Percentiles rank a stretch among this genome's conserved stretches.
Evolutionary conservation across 768 basidiomycete species (phyloP).

Genomic region (Russula virescens): DNA sequence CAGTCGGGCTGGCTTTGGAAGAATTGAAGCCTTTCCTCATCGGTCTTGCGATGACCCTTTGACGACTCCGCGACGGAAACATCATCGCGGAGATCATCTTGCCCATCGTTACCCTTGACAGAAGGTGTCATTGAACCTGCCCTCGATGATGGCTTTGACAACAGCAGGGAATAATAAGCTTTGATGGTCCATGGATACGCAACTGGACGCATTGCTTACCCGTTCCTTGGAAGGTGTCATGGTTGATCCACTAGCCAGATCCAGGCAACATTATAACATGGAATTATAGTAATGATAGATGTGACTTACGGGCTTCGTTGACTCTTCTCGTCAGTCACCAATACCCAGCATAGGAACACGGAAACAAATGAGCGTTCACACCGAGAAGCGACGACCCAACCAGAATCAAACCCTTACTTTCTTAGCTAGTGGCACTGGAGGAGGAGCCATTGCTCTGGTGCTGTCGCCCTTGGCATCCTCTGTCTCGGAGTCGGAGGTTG

Average conservation of each 20-base stretch:
- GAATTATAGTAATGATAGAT: not conserved
- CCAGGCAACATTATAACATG: not conserved
- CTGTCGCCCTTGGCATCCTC: conserved; percentile 4
- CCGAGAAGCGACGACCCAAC: not conserved
- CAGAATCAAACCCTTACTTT: conserved; percentile 5
- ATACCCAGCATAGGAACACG: not conserved
- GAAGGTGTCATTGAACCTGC: conserved; percentile 6
- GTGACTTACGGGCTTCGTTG: conserved; percentile 11
- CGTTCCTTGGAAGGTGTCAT: conserved; percentile 2
- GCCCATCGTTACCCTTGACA: conserved; percentile 12
- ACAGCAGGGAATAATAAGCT: not conserved
- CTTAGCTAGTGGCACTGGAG: conserved; percentile 16
- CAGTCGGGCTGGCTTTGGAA: conserved; percentile 59
- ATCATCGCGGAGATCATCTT: conserved; percentile 37
- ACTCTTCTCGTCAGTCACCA: not conserved
- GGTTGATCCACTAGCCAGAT: not conserved
- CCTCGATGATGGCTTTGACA: conserved; percentile 8
- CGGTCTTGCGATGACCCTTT: conserved; percentile 47
- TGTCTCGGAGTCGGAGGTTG: conserved; percentile 10
- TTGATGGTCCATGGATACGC: not conserved
- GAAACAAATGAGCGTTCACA: not conserved
- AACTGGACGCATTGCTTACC: not conserved
- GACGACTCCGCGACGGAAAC: conserved; percentile 50
- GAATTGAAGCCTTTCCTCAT: conserved; percentile 57
- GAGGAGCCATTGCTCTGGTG: conserved; percentile 8